These are phyloP conservation scores for Trichoderma gracile DNA, from an alignment of 2,329 filamentous ascomycete species.

Conservation along the genomic window DNA sequence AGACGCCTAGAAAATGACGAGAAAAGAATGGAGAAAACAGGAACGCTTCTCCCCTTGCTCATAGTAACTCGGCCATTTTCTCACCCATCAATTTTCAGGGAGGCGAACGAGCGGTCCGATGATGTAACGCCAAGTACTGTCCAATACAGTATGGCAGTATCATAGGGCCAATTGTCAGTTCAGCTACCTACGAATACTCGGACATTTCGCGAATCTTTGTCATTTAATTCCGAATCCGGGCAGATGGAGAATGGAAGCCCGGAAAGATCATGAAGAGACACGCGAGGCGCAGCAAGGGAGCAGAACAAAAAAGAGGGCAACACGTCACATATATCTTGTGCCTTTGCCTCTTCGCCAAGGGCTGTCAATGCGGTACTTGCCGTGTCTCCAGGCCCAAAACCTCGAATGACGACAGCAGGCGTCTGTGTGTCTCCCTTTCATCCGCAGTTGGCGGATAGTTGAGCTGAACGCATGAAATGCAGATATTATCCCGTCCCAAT, in stretches of 20 bases:
- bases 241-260: neutral
- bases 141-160: neutral
- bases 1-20: neutral
- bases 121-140: neutral
- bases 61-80: neutral
- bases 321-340: neutral
- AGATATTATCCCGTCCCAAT: conserved; percentile 2
- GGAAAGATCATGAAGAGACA: neutral
- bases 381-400: neutral
- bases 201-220: neutral
- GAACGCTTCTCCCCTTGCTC: neutral
- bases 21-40: conserved; percentile 1
- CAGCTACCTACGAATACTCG: neutral
- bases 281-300: neutral
- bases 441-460: neutral
- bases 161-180: neutral
- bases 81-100: neutral
- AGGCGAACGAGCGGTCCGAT: neutral
- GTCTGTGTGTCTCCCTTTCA: neutral
- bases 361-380: neutral
- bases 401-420: conserved; percentile 1
- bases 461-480: too few relatives aligned
- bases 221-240: neutral
- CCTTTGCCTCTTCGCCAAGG: neutral
- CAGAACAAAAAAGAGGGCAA: neutral